Base-by-base conservation (phyloP, 495 filamentous ascomycete species). In the Arthonia radiata region DNA sequence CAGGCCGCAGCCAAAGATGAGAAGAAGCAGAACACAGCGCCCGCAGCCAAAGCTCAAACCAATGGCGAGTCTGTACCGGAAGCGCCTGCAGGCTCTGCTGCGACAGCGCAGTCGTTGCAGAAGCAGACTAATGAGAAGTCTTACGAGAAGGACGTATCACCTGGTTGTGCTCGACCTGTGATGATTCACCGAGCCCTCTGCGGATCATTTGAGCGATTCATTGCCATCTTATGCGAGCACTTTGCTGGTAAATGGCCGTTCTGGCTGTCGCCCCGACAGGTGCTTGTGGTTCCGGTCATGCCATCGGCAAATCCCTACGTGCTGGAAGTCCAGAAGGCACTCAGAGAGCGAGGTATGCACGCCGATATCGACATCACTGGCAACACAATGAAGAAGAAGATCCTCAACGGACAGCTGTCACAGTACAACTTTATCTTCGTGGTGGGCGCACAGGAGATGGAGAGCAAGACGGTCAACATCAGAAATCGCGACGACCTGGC, bases 161-260 rank as follows among this genome's bases (percentile, higher is more conserved):
- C 65, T 23, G 78, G 80, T 27, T 86, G 71, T 44, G 80, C 80
- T 25, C 71, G 86, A 7, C 86, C 86, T 2, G 86, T 97, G 37
- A 89, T 94, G 59, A 86, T 97, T 33, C 86, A 94, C 49, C 76
- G 86, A 33, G 86, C 86, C 25, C 86, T 97, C 44, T 71, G 78
- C 27, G 86, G 86, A 29, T 77, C 68, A 36, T 77, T 93, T 39
- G 86, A 97, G 54, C 73, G 86, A 24, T 92, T 97, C 54, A 71
- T 89, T 32, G 86, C 72, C 29, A 90, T 97, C 35, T 52, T 93
- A 30, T 80, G 59, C 14, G 86, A 97, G 53, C 86, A 94, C 46
- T 97, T 92, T 42, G 86, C 57, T 22, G 86, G 86, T 35, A 92
- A 91, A 52, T 94, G 83, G 83, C 86, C 86, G 0, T 91, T 93